phyloP scores from a whole-genome alignment of 768 basidiomycete genomes.

The Myochromella boudieri region DNA sequence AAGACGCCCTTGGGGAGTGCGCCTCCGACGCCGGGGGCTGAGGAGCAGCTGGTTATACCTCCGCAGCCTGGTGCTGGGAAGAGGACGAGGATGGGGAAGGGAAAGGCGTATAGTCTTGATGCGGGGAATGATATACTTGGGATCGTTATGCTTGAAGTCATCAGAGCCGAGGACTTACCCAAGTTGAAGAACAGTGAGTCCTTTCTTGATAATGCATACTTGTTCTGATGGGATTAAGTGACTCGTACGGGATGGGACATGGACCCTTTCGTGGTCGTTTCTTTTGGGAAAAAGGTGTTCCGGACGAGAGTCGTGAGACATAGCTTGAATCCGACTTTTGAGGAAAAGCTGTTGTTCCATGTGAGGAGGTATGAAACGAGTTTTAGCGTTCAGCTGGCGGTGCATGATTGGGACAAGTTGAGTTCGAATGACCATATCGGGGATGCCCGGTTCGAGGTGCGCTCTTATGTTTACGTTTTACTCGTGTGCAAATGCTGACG shows the following conservation, averaged over 20 bases:
- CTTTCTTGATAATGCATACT: background rate
- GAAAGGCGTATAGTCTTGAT: slow-evolving; percentile 49
- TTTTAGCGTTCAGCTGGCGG: slow-evolving; percentile 76
- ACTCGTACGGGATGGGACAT: slow-evolving; percentile 91
- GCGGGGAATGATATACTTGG: slow-evolving; percentile 83
- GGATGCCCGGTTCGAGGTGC: slow-evolving; percentile 67
- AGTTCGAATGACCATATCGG: slow-evolving; percentile 88
- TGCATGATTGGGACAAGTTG: slow-evolving; percentile 97
- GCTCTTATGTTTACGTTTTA: background rate
- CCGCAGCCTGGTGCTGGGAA: background rate
- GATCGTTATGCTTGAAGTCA: slow-evolving; percentile 93
- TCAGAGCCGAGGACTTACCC: slow-evolving; percentile 81
- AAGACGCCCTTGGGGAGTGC: background rate
- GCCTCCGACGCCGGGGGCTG: background rate
- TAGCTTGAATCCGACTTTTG: slow-evolving; percentile 83
- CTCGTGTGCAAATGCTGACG: background rate
- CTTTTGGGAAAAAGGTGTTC: slow-evolving; percentile 97
- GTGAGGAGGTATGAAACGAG: slow-evolving; percentile 83
- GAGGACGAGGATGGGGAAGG: slow-evolving; percentile 25
- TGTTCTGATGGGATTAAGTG: slow-evolving; percentile 42
- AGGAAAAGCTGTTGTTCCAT: slow-evolving; percentile 95
- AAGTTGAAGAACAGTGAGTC: slow-evolving; percentile 81
- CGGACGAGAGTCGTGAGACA: slow-evolving; percentile 88
- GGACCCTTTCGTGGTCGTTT: slow-evolving; percentile 96
- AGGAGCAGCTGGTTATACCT: background rate